These are phyloP conservation scores for Allomyces macrogynus DNA, from an alignment of 192 early-diverging fungal genomes.

Conservation along the genomic window DNA sequence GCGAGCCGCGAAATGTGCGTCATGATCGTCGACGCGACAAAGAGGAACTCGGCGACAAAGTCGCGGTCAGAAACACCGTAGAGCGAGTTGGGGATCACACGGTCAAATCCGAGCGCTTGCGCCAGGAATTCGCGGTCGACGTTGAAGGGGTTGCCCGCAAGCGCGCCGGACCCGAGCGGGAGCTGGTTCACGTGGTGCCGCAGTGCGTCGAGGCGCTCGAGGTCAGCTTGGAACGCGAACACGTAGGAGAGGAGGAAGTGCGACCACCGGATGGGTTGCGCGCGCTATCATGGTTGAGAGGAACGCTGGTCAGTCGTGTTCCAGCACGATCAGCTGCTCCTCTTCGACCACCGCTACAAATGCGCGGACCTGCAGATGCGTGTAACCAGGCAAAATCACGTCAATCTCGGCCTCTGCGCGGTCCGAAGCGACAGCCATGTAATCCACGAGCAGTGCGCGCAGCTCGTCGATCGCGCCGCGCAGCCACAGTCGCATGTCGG, in stretches of 20 bases:
- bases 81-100: constrained; percentile 71
- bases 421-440: constrained; percentile 47
- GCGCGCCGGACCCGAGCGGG: constrained; percentile 80
- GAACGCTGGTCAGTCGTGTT: constrained; percentile 1
- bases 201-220: constrained; percentile 60
- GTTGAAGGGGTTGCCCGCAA: constrained; percentile 93
- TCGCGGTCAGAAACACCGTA: constrained; percentile 87
- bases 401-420: constrained; percentile 79
- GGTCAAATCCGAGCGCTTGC: constrained; percentile 65
- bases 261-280: constrained; percentile 95
- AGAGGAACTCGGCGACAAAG: constrained; percentile 92
- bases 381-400: constrained; percentile 97
- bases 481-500: constrained; percentile 89
- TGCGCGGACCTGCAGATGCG: constrained; percentile 63
- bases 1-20: constrained; percentile 70
- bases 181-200: constrained; percentile 59
- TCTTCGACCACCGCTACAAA: background rate
- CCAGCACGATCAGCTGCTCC: background rate
- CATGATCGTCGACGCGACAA: constrained; percentile 83
- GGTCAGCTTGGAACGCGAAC: constrained; percentile 74
- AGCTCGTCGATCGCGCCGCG: constrained; percentile 40
- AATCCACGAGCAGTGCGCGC: constrained; percentile 32
- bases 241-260: constrained; percentile 81
- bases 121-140: constrained; percentile 83
- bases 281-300: constrained; percentile 29